Conservation (phyloP, 495 filamentous ascomycete genomes). For the Corynascus novoguineensis region DNA sequence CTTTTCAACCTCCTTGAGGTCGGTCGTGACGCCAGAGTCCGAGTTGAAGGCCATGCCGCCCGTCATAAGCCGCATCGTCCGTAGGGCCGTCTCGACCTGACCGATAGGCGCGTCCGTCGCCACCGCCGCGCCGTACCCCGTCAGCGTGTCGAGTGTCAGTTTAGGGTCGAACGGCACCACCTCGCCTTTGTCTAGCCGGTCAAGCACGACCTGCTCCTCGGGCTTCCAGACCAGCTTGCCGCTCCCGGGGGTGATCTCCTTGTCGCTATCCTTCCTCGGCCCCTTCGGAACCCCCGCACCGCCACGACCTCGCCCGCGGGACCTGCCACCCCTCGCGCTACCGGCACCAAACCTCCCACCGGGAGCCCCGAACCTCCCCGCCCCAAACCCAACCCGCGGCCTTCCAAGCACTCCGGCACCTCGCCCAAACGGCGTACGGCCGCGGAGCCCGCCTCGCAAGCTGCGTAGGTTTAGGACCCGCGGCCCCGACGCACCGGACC, state of each 20-base stretch:
- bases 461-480: conserved; percentile 30
- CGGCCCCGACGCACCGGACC: not conserved
- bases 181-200: conserved; percentile 27
- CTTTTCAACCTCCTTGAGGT: conserved; percentile 9
- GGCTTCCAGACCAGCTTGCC: conserved; percentile 17
- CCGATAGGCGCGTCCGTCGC: conserved; percentile 23
- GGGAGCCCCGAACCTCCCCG: not conserved
- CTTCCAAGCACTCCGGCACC: not conserved
- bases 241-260: not conserved
- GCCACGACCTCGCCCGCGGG: conserved; percentile 3
- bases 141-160: conserved; percentile 19
- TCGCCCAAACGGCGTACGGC: conserved; percentile 1
- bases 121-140: conserved; percentile 31
- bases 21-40: conserved; percentile 22
- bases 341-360: not conserved
- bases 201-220: conserved; percentile 22
- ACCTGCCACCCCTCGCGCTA: not conserved
- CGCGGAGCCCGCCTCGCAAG: conserved; percentile 20
- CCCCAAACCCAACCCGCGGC: not conserved
- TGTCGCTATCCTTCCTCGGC: not conserved
- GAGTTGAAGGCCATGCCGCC: conserved; percentile 29
- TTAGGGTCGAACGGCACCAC: conserved; percentile 23
- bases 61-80: conserved; percentile 29
- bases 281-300: not conserved
- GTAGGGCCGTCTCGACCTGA: conserved; percentile 27